phyloP scores from a whole-genome alignment of 306 rosid species.

The Mucuna pruriens region DNA sequence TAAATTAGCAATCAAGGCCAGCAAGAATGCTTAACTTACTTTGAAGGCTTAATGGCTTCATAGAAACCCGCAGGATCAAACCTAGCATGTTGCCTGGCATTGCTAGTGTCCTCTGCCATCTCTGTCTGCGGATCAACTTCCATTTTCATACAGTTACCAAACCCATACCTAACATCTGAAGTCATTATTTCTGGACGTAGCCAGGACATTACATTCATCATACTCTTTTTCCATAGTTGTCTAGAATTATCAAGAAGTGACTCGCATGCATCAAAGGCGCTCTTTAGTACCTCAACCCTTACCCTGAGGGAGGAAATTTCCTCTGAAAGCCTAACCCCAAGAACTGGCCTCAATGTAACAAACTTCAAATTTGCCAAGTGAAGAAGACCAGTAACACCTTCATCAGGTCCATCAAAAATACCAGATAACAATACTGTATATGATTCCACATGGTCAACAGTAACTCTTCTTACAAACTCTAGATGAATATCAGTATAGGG shows the following conservation, averaged over 20 bases:
- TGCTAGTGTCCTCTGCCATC: slow-evolving; percentile 42
- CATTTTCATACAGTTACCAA: slow-evolving; percentile 50
- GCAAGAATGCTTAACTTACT: slow-evolving; percentile 63
- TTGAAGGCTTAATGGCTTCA: slow-evolving; percentile 93
- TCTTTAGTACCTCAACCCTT: slow-evolving; percentile 75
- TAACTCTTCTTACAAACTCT: slow-evolving; percentile 61
- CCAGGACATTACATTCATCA: slow-evolving; percentile 89
- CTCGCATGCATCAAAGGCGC: slow-evolving; percentile 75
- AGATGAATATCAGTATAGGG: slow-evolving; percentile 66
- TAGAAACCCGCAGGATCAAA: slow-evolving; percentile 82
- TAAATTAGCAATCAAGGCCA: slow-evolving; percentile 22
- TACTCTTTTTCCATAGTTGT: slow-evolving; percentile 87
- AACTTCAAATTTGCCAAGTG: slow-evolving; percentile 83
- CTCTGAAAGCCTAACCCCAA: slow-evolving; percentile 52
- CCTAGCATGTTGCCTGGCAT: slow-evolving; percentile 47
- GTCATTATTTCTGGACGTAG: slow-evolving; percentile 82
- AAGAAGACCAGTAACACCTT: slow-evolving; percentile 79
- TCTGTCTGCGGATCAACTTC: slow-evolving; percentile 54
- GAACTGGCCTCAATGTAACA: slow-evolving; percentile 70
- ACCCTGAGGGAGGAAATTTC: slow-evolving; percentile 62
- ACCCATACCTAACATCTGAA: slow-evolving; percentile 75
- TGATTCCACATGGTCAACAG: slow-evolving; percentile 39
- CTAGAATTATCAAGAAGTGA: slow-evolving; percentile 77
- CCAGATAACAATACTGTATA: slow-evolving; percentile 75
- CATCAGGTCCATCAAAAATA: slow-evolving; percentile 85